Evolutionary conservation across 1,139 yeast genomes (phyloP).

Genomic region (Zygoascus hellenicus): DNA sequence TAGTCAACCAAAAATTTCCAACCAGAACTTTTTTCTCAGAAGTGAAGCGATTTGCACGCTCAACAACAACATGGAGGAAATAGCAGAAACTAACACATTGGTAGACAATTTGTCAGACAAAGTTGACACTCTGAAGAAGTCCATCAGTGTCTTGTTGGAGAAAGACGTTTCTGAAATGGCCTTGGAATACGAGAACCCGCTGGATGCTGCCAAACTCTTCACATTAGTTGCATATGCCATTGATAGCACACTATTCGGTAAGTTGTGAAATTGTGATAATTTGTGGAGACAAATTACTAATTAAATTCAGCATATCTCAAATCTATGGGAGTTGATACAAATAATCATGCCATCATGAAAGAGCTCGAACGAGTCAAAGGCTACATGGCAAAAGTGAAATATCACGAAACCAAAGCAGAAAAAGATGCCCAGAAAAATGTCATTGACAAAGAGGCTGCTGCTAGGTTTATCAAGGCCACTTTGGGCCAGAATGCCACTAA

Average conservation of each 20-base stretch:
- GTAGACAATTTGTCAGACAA: constrained; percentile 26
- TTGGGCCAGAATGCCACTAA: neutral
- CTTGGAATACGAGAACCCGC: constrained; percentile 25
- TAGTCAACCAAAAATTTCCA: neutral
- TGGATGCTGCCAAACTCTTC: constrained; percentile 33
- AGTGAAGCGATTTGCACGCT: neutral
- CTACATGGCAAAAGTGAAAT: constrained; percentile 59
- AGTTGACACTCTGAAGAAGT: constrained; percentile 26
- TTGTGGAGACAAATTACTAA: constrained; percentile 20
- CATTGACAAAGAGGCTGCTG: constrained; percentile 38
- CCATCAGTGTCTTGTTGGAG: constrained; percentile 23
- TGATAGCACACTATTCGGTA: constrained; percentile 39
- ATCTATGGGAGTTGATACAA: constrained; percentile 52
- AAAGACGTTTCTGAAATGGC: constrained; percentile 26
- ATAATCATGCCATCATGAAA: constrained; percentile 55
- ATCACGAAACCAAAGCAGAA: constrained; percentile 29
- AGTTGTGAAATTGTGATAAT: constrained; percentile 6
- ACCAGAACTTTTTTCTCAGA: neutral
- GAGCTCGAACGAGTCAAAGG: constrained; percentile 67
- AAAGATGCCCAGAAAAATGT: constrained; percentile 9
- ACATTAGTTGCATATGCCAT: constrained; percentile 37
- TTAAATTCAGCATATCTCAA: constrained; percentile 54
- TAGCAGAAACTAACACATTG: constrained; percentile 22
- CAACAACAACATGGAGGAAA: constrained; percentile 22
- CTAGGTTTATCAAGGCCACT: constrained; percentile 16